Conservation (phyloP, 495 filamentous ascomycete species). For the Aspergillus avenaceus region DNA sequence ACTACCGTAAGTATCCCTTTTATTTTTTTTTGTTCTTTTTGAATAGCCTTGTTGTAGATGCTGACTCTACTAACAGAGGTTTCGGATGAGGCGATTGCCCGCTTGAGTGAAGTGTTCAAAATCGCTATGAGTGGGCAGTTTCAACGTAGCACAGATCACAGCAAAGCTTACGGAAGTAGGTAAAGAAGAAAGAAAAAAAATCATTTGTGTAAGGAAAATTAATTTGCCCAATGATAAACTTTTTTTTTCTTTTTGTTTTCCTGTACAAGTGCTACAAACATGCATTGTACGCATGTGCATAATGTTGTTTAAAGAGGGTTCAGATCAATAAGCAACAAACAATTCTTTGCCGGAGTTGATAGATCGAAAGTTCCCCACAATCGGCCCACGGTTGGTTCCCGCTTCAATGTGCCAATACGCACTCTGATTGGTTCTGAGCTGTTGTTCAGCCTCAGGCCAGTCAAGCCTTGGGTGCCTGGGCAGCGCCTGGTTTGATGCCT, state of each 20-base stretch:
- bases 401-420: not conserved
- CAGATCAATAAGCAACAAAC: too few relatives aligned
- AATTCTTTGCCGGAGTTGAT: not conserved
- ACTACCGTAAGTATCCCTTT: slow-evolving; percentile 39
- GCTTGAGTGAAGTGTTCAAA: slow-evolving; percentile 40
- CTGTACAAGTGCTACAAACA: too few relatives aligned
- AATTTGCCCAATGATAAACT: too few relatives aligned
- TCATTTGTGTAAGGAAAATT: not conserved
- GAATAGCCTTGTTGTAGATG: not conserved
- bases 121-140: slow-evolving; percentile 34
- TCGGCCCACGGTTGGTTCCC: slow-evolving; percentile 10
- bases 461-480: slow-evolving; percentile 9
- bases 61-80: slow-evolving; percentile 40
- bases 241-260: too few relatives aligned
- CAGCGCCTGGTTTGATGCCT: slow-evolving; percentile 21
- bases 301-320: too few relatives aligned
- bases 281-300: too few relatives aligned
- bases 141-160: slow-evolving; percentile 32
- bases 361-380: not conserved
- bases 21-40: not conserved
- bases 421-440: not conserved
- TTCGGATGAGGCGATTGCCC: slow-evolving; percentile 37
- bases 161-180: slow-evolving; percentile 36
- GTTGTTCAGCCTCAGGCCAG: slow-evolving; percentile 10
- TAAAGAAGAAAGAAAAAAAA: slow-evolving; percentile 5